Conservation (phyloP, 176 grass and related monocot species). For the Coix lacrymajobi region DNA sequence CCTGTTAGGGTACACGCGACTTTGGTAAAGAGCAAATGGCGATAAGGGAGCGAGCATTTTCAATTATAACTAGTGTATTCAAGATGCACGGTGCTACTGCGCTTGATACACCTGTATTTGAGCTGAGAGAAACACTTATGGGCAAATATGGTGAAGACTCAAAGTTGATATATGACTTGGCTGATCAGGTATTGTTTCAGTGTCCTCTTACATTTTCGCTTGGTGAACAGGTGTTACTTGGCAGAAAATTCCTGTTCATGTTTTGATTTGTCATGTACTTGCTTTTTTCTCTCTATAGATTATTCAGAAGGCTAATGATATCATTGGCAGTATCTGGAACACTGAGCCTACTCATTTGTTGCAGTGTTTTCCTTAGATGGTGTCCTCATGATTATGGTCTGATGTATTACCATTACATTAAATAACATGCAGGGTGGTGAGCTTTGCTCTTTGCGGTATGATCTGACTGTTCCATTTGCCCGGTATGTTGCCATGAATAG, state of each 20-base stretch:
- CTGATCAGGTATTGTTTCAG: constrained; percentile 75
- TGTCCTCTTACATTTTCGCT: not conserved
- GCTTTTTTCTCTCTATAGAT: not conserved
- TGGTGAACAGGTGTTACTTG: not conserved
- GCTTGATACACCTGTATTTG: constrained; percentile 97
- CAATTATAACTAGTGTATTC: constrained; percentile 84
- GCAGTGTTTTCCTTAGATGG: not conserved
- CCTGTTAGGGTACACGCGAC: constrained; percentile 81
- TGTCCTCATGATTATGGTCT: not conserved
- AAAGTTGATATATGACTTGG: constrained; percentile 94
- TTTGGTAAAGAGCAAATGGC: constrained; percentile 97
- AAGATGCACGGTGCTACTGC: constrained; percentile 93
- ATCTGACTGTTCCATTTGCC: constrained; percentile 95
- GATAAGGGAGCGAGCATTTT: constrained; percentile 85
- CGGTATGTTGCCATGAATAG: constrained; percentile 93
- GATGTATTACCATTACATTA: not conserved
- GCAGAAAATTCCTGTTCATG: not conserved
- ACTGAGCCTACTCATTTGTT: not conserved
- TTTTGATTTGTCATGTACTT: not conserved
- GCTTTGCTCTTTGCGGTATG: constrained; percentile 94
- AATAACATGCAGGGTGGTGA: constrained; percentile 73
- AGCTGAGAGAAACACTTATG: constrained; percentile 98
- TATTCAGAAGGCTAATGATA: not conserved
- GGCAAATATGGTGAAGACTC: constrained; percentile 99
- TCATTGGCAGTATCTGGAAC: not conserved